Evolutionary conservation across 2,329 filamentous ascomycete genomes (phyloP).

Genomic region (Alternaria brassicicola): DNA sequence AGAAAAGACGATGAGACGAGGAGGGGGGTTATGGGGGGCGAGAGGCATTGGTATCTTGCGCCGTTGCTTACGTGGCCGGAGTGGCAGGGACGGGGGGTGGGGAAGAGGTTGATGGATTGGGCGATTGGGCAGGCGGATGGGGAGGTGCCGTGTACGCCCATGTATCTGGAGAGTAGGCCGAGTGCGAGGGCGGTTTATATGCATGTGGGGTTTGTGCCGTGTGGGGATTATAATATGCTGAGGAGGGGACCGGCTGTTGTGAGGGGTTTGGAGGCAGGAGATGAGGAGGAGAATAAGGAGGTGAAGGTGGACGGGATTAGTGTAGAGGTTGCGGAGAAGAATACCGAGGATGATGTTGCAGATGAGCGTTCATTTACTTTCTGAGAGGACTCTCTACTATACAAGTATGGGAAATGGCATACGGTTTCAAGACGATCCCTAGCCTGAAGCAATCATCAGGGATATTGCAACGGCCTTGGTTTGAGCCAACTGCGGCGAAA

Average conservation of each 20-base stretch:
- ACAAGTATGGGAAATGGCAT: neutral
- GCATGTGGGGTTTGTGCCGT: slow-evolving; percentile 37
- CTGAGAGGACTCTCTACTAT: neutral
- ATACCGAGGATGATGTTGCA: neutral
- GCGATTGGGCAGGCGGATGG: slow-evolving; percentile 41
- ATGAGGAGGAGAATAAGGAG: neutral
- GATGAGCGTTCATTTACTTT: neutral
- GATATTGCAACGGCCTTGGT: neutral
- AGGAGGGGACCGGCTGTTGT: slow-evolving; percentile 27
- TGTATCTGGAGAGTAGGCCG: slow-evolving; percentile 39
- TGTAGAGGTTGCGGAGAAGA: neutral
- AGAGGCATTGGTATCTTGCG: slow-evolving; percentile 43
- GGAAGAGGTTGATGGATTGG: slow-evolving; percentile 37
- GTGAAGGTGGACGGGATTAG: neutral
- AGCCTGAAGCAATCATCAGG: neutral
- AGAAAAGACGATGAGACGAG: slow-evolving; percentile 26
- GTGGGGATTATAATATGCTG: slow-evolving; percentile 24
- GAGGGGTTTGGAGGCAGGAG: slow-evolving; percentile 6
- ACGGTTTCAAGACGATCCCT: neutral
- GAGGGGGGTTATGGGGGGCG: slow-evolving; percentile 19
- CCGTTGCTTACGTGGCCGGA: slow-evolving; percentile 38
- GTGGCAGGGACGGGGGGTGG: slow-evolving; percentile 39
- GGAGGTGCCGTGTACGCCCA: slow-evolving; percentile 23
- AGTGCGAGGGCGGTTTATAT: slow-evolving; percentile 38
- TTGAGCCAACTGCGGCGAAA: too few species aligned